Evolutionary conservation across 2,329 filamentous ascomycete species (phyloP).

Genomic region (Fusarium transvaalense): DNA sequence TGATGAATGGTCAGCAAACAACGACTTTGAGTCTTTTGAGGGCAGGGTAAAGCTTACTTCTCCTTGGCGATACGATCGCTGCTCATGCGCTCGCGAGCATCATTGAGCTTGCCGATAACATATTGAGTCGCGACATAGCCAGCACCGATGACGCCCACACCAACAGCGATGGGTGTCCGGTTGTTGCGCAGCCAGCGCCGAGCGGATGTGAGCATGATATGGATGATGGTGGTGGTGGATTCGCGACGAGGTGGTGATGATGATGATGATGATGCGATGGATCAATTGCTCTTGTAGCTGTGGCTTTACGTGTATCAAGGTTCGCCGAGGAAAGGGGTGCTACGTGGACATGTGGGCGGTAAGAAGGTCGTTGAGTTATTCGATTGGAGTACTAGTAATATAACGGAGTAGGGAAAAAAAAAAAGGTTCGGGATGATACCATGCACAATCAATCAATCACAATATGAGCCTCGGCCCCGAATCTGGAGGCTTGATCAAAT

Average conservation of each 20-base stretch:
- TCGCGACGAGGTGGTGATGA: slow-evolving; percentile 1
- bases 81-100: slow-evolving; percentile 95
- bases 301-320: slow-evolving; percentile 12
- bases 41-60: slow-evolving; percentile 72
- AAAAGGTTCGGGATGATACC: slow-evolving; percentile 20
- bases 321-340: slow-evolving; percentile 9
- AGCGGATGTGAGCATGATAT: slow-evolving; percentile 74
- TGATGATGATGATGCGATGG: slow-evolving; percentile 10
- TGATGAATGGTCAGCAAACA: slow-evolving; percentile 10
- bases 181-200: slow-evolving; percentile 94
- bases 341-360: slow-evolving; percentile 26
- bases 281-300: slow-evolving; percentile 37
- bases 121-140: slow-evolving; percentile 95
- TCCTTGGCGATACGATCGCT: slow-evolving; percentile 96
- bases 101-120: slow-evolving; percentile 88
- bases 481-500: slow-evolving; percentile 29
- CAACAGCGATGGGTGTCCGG: slow-evolving; percentile 88
- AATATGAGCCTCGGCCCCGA: slow-evolving; percentile 33
- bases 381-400: slow-evolving; percentile 14
- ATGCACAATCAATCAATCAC: slow-evolving; percentile 22
- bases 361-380: slow-evolving; percentile 20
- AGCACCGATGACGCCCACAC: slow-evolving; percentile 86
- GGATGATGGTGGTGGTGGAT: background rate
- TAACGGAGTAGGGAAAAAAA: slow-evolving; percentile 9
- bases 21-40: background rate